Percentiles rank a stretch among this genome's conserved stretches.
These are phyloP conservation scores for Trichomonascaceae sp. DNA, from an alignment of 1,139 yeast genomes.

Conservation along the genomic window DNA sequence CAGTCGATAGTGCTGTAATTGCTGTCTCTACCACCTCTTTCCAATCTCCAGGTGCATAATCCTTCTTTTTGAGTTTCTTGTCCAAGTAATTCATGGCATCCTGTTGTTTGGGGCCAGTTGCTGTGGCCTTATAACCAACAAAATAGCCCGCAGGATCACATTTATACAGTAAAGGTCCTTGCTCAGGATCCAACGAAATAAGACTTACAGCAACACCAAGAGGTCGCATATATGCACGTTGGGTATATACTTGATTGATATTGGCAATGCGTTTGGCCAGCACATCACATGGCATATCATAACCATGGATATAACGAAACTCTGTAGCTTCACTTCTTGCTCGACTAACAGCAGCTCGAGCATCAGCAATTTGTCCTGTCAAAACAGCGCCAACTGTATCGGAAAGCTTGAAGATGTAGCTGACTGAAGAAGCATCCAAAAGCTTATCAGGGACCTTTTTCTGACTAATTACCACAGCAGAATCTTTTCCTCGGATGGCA, in stretches of 20 bases:
- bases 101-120: conserved; percentile 97
- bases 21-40: conserved; percentile 84
- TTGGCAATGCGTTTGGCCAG: conserved; percentile 94
- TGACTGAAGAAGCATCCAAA: conserved; percentile 76
- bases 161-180: conserved; percentile 87
- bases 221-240: conserved; percentile 99
- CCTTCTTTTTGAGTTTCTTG: conserved; percentile 80
- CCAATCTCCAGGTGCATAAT: conserved; percentile 77
- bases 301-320: conserved; percentile 88
- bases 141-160: conserved; percentile 98
- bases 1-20: conserved; percentile 75
- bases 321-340: conserved; percentile 95
- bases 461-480: conserved; percentile 87
- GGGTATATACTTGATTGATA: conserved; percentile 89
- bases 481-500: conserved; percentile 81
- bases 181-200: conserved; percentile 78
- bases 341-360: conserved; percentile 80
- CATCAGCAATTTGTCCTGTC: conserved; percentile 96
- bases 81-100: conserved; percentile 89
- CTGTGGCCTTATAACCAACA: conserved; percentile 84
- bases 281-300: conserved; percentile 94
- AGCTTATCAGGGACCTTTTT: conserved; percentile 95
- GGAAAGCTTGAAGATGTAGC: conserved; percentile 78
- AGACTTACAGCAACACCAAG: conserved; percentile 89
- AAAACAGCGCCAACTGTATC: conserved; percentile 84